Evolutionary conservation across 2,329 filamentous ascomycete species (phyloP), one percentile per base, ranked within the genome.

Genomic region (Pseudogymnoascus sp.): DNA sequence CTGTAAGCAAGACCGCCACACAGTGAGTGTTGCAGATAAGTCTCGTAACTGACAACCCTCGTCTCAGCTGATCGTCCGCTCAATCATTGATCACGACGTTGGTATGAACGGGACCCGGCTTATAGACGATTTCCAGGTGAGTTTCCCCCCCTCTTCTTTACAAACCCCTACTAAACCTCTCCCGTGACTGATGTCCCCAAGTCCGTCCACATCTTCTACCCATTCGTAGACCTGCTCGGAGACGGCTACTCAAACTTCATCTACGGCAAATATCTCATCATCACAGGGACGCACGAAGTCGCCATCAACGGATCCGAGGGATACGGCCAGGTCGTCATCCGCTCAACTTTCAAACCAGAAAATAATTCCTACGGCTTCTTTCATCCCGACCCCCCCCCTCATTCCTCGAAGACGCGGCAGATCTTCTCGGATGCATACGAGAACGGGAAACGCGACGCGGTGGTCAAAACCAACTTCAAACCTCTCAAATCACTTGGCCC

Each of bases 151-250:
- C 25, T 6, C 39, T 9, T 50, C 54, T n/a, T 61, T 25, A 12
- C 22, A 20, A 60, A n/a, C 30, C 57, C 41, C 16, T 60, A 60
- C 66, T 69, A 61, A 71, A 65, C 41, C n/a, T n/a, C n/a, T n/a
- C n/a, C n/a, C n/a, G n/a, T n/a, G n/a, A n/a, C n/a, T n/a, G n/a
- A n/a, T 25, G 12, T 11, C 9, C 25, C 6, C 18, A 9, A 83
- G 81, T 78, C 78, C 37, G 71, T 77, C n/a, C 76, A 78, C 7
- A 76, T 82, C 63, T 77, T 80, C 64, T 84, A 83, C 62, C 82
- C 82, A 0, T 85, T 84, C 67, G 63, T 84, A 37, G 81, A 83
- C 66, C 67, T 81, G 5, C 71, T 82, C 2, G 73, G 74, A 58
- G 79, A 83, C 68, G 78, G 77, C 35, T 71, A 75, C 63, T 78